A percentile compares a stretch with the other conserved stretches of the same genome.
Evolutionary conservation across 1,284 basidiomycete species (phyloP).

Genomic region (Meira nashicola): DNA sequence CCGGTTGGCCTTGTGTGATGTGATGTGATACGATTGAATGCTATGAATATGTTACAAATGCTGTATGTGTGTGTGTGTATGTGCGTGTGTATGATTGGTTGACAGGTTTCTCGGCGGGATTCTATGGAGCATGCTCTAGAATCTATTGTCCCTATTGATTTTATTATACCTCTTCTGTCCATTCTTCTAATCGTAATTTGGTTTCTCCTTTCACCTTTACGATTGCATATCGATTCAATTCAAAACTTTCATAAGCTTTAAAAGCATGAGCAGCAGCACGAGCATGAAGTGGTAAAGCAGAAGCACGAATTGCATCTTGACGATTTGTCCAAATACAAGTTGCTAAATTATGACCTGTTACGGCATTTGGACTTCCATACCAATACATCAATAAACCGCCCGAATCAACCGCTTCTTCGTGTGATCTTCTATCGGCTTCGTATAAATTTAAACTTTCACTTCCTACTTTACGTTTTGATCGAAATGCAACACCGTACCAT

Average conservation of each 20-base stretch:
- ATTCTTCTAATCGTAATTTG: conserved; percentile 25
- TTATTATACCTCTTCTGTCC: conserved; percentile 15
- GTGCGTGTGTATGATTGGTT: too few species aligned
- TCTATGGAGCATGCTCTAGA: too few species aligned
- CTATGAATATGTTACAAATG: too few species aligned
- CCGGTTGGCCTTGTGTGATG: too few species aligned
- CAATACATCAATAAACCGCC: conserved; percentile 46
- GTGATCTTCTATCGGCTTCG: conserved; percentile 35
- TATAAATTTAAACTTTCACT: conserved; percentile 29
- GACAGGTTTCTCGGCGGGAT: too few species aligned
- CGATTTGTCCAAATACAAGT: conserved; percentile 46
- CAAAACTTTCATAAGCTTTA: conserved; percentile 33
- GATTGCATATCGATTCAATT: conserved; percentile 31
- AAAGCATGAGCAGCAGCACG: conserved; percentile 25
- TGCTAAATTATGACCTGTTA: conserved; percentile 38
- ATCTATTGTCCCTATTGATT: too few species aligned
- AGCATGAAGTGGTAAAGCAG: conserved; percentile 26
- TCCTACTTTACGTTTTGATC: conserved; percentile 24
- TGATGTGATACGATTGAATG: too few species aligned
- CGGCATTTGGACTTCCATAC: conserved; percentile 34
- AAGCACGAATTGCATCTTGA: conserved; percentile 22
- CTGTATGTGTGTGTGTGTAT: too few species aligned
- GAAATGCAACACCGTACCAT: conserved; percentile 47
- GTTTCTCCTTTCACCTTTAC: conserved; percentile 21
- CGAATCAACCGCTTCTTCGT: conserved; percentile 40